Percentiles rank a stretch among this genome's conserved stretches.
Evolutionary conservation across 139 green algal genomes (phyloP).

Genomic region (Spirogloea muscicola): DNA sequence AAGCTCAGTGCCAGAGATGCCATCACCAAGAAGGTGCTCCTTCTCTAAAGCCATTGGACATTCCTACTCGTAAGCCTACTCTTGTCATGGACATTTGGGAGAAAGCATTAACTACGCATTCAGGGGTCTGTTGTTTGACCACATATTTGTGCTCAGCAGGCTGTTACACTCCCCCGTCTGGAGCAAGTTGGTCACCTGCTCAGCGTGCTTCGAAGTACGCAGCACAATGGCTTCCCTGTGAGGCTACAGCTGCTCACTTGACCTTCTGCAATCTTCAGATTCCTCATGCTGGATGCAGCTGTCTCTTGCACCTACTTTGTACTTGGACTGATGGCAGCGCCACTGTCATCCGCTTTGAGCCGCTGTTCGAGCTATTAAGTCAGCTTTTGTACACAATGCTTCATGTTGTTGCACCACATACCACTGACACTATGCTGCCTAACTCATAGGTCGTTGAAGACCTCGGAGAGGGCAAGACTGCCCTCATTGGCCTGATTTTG

Average conservation of each 20-base stretch:
- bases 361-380: no score
- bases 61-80: no score
- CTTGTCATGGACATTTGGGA: no score
- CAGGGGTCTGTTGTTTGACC: no score
- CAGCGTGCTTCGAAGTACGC: neutral
- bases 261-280: neutral
- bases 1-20: constrained; percentile 20
- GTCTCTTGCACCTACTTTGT: neutral
- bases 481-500: constrained; percentile 44
- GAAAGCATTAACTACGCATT: no score
- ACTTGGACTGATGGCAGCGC: neutral
- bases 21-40: constrained; percentile 9
- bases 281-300: constrained; percentile 1
- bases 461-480: constrained; percentile 26
- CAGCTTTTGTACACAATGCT: no score
- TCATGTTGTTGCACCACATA: neutral
- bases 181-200: constrained; percentile 38
- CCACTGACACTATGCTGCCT: neutral
- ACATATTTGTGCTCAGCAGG: no score
- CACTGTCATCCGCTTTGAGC: constrained; percentile 1
- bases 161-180: constrained; percentile 19
- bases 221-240: constrained; percentile 46
- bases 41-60: no score
- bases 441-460: constrained; percentile 13
- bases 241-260: neutral